These are phyloP conservation scores for Elaeis oleifera DNA, from an alignment of 202 grass and related monocot species.

Conservation along the genomic window DNA sequence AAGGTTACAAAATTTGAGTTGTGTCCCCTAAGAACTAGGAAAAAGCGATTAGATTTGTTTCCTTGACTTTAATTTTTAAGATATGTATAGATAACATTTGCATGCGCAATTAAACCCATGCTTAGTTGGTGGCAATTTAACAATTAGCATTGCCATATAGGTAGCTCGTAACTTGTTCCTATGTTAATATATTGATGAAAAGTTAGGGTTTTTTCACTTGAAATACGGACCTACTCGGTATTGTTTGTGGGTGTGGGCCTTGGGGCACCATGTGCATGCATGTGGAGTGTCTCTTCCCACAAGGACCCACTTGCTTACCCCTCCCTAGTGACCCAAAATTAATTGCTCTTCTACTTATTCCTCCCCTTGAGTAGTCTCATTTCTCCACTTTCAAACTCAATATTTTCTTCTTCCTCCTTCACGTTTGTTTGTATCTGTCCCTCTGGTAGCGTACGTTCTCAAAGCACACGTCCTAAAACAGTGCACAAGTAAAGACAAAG, in stretches of 20 bases:
- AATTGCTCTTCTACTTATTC: constrained; percentile 1
- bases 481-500: background rate
- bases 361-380: background rate
- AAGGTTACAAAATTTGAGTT: no score
- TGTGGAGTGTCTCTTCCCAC: constrained; percentile 31
- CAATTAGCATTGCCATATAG: no score
- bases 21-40: no score
- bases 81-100: no score
- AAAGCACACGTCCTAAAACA: background rate
- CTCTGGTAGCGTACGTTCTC: background rate
- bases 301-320: constrained; percentile 1
- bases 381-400: background rate
- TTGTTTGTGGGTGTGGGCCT: constrained; percentile 19
- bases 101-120: no score
- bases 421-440: background rate
- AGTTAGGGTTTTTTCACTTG: constrained; percentile 13
- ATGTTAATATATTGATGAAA: constrained; percentile 10
- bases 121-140: no score
- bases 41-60: no score
- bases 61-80: no score
- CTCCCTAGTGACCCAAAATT: background rate
- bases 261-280: constrained; percentile 24
- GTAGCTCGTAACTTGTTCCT: background rate
- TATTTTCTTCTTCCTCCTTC: background rate
- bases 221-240: background rate